Conservation (phyloP, 2,329 filamentous ascomycete species). For the Graphilbum sp. region DNA sequence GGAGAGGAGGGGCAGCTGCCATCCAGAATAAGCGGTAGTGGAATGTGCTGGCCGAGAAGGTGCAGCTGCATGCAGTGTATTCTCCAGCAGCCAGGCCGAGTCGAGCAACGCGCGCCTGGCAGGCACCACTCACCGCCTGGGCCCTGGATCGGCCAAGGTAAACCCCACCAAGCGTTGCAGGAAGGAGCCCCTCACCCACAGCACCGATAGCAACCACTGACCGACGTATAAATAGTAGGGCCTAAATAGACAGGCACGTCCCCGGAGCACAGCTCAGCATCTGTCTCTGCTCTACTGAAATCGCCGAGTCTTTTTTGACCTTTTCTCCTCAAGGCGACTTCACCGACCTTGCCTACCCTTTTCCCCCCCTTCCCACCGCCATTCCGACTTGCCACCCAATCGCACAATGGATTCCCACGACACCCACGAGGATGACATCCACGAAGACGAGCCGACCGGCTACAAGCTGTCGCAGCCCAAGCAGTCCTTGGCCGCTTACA, state of each 20-base stretch:
- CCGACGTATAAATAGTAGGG: no score
- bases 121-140: background rate
- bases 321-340: background rate
- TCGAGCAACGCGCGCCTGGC: no score
- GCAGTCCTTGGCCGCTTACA: conserved; percentile 91
- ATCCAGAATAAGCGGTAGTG: no score
- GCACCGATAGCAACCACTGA: no score
- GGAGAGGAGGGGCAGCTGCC: no score
- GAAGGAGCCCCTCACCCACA: background rate
- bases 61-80: no score
- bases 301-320: background rate
- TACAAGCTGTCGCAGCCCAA: conserved; percentile 96
- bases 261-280: no score
- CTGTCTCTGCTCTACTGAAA: no score
- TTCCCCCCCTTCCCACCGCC: background rate
- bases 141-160: background rate
- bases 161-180: background rate
- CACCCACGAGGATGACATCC: conserved; percentile 55
- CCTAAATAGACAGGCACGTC: no score
- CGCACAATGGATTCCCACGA: conserved; percentile 33
- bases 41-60: no score
- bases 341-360: background rate
- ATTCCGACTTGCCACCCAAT: background rate
- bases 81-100: no score
- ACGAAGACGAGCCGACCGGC: conserved; percentile 77